Percentiles rank a stretch among this genome's conserved stretches.
Evolutionary conservation across 805 yeast genomes (phyloP).

Genomic region (Metschnikowia vanudenii): DNA sequence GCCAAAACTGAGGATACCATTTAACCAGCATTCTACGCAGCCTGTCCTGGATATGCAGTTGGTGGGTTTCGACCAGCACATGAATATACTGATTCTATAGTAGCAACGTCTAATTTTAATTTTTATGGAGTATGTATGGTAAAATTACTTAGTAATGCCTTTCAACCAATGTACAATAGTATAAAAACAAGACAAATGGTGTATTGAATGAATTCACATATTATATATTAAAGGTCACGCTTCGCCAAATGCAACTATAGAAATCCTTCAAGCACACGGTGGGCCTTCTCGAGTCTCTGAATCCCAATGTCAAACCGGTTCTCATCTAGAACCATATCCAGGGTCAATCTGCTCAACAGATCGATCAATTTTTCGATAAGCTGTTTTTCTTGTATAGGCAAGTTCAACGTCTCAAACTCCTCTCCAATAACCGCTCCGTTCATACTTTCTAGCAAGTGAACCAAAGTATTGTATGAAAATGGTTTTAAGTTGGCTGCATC

Average conservation of each 20-base stretch:
- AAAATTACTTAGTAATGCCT: too few species aligned
- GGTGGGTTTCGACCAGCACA: too few species aligned
- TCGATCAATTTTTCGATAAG: constrained; percentile 84
- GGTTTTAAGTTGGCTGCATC: constrained; percentile 29
- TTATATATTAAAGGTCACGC: too few species aligned
- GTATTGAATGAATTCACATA: neutral
- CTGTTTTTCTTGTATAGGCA: constrained; percentile 74
- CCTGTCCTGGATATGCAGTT: too few species aligned
- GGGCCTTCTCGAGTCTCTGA: constrained; percentile 74
- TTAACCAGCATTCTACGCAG: too few species aligned
- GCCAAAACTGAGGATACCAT: too few species aligned
- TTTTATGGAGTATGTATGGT: too few species aligned
- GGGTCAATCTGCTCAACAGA: constrained; percentile 78
- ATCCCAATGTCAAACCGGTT: constrained; percentile 78
- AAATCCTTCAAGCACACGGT: constrained; percentile 83
- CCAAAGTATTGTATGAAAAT: constrained; percentile 45
- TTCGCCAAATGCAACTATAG: constrained; percentile 19
- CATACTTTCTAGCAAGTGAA: constrained; percentile 52
- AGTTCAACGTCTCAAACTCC: constrained; percentile 70
- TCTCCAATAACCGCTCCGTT: constrained; percentile 63
- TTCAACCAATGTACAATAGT: too few species aligned
- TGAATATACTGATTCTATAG: too few species aligned
- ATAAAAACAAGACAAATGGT: too few species aligned
- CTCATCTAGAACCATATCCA: constrained; percentile 87
- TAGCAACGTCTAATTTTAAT: too few species aligned